Base-by-base conservation (phyloP, 2,329 filamentous ascomycete genomes). In the Phyllosticta paracitricarpa region DNA sequence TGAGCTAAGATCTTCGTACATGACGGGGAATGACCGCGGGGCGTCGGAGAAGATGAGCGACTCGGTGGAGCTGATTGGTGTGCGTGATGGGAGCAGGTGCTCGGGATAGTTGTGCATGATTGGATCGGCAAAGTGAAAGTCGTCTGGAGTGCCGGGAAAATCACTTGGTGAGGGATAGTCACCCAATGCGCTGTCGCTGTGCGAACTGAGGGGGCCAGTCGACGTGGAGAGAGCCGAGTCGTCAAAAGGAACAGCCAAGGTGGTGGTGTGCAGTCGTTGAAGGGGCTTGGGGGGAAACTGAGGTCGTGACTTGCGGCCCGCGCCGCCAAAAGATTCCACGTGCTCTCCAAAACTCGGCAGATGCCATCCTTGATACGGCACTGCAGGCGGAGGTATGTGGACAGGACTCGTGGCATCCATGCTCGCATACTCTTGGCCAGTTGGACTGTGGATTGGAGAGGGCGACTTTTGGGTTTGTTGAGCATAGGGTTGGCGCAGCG, bases 121-220 rank as follows among this genome's bases (percentile, higher is more conserved):
- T 12, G 75, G 68, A 35, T 78, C 75, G 51, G 71, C 67, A 64
- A 75, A 76, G 6, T 71, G 68, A 55, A 73, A 72, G 54, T 77
- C 77, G 22, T 76, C 75, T 26, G 78, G 76, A 19, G 78, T 79
- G 10, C 75, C 73, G 19, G 78, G 76, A 61, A 74, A 79, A 61
- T 80, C 78, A 63, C 74, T 68, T 12, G 78, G 78, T 22, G 77
- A 78, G 33, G 75, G 74, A 62, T 76, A 79, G 63, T 79, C 78
- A 48, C 61, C 54, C 56, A 62, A 19, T 14, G 55, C 60, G 60
- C 76, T 76, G 62, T 79, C 77, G 59, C 76, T 75, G 66, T 76
- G 80, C 17, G 77, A 78, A 57, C 75, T 75, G 24, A 78, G 67
- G 6, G 78, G 78, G 56, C 75, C 75, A 7, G 75, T 76, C 4